These are phyloP conservation scores for Takashimella tepidaria DNA, from an alignment of 1,284 basidiomycete species.

Conservation along the genomic window DNA sequence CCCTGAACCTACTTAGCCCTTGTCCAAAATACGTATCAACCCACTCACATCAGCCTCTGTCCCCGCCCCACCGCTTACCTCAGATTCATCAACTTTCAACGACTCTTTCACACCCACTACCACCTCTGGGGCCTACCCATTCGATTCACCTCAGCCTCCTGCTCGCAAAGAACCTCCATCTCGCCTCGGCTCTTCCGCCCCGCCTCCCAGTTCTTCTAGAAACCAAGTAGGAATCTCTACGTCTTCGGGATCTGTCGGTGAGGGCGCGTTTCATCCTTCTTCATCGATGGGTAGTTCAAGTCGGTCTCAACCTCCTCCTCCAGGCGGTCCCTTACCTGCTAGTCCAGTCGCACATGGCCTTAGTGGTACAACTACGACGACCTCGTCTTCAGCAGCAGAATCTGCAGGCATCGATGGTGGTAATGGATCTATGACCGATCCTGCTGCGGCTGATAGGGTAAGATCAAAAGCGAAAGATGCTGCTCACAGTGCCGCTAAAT, in stretches of 20 bases:
- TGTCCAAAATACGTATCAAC: neutral
- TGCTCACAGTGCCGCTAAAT: conserved; percentile 47
- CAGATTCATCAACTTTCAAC: conserved; percentile 32
- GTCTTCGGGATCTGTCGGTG: neutral
- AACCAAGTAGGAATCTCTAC: neutral
- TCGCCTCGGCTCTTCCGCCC: conserved; percentile 12
- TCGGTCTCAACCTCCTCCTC: neutral
- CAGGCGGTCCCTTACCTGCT: neutral
- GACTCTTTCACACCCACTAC: conserved; percentile 31
- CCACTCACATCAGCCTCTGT: conserved; percentile 2
- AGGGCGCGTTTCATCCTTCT: neutral
- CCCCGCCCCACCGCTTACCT: conserved; percentile 16
- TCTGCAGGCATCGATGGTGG: neutral
- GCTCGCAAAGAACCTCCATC: conserved; percentile 11
- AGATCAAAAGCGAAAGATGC: conserved; percentile 26
- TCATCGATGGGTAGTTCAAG: neutral
- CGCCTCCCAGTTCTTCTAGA: conserved; percentile 6
- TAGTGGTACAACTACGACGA: neutral
- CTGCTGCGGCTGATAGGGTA: neutral
- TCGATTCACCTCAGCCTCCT: conserved; percentile 26
- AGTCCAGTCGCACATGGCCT: neutral
- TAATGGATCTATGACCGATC: neutral
- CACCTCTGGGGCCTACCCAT: conserved; percentile 20
- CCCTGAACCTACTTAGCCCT: too few species aligned
- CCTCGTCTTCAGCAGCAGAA: neutral